These are phyloP conservation scores for Amanita rimosa DNA, from an alignment of 768 basidiomycete species.

Conservation along the genomic window DNA sequence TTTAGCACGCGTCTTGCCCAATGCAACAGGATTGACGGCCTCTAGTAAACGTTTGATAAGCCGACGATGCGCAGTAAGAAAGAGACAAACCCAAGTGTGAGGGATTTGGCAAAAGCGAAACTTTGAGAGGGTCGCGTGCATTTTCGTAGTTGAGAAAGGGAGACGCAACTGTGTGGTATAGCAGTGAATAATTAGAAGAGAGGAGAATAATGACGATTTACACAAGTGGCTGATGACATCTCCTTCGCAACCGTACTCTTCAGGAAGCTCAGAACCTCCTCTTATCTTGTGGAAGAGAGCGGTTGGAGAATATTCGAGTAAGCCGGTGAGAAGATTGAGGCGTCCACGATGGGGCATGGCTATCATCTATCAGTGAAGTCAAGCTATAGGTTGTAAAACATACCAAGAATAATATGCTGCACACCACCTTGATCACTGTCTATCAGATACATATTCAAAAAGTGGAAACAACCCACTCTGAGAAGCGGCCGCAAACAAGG, in stretches of 20 bases:
- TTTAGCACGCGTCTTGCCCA: conserved; percentile 87
- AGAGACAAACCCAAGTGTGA: conserved; percentile 51
- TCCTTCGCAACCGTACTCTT: conserved; percentile 56
- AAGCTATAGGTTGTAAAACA: background rate
- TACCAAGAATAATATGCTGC: conserved; percentile 53
- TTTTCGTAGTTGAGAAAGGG: conserved; percentile 48
- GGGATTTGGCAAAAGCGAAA: conserved; percentile 73
- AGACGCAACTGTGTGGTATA: conserved; percentile 40
- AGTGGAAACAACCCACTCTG: conserved; percentile 23
- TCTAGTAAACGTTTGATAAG: conserved; percentile 29
- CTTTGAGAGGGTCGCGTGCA: conserved; percentile 41
- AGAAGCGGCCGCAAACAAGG: conserved; percentile 59
- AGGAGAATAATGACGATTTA: conserved; percentile 20
- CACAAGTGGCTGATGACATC: conserved; percentile 81
- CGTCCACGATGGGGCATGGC: conserved; percentile 87
- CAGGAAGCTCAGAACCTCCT: conserved; percentile 62
- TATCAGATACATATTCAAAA: background rate
- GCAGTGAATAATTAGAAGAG: background rate
- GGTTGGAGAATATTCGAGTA: conserved; percentile 55
- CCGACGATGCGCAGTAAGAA: background rate
- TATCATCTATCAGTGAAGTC: conserved; percentile 3
- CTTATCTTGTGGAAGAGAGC: conserved; percentile 83
- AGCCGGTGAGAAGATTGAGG: conserved; percentile 72
- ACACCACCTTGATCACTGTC: conserved; percentile 23
- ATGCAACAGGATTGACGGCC: conserved; percentile 79